Conservation (phyloP, 495 filamentous ascomycete species). For the Mycothermus thermophilus region DNA sequence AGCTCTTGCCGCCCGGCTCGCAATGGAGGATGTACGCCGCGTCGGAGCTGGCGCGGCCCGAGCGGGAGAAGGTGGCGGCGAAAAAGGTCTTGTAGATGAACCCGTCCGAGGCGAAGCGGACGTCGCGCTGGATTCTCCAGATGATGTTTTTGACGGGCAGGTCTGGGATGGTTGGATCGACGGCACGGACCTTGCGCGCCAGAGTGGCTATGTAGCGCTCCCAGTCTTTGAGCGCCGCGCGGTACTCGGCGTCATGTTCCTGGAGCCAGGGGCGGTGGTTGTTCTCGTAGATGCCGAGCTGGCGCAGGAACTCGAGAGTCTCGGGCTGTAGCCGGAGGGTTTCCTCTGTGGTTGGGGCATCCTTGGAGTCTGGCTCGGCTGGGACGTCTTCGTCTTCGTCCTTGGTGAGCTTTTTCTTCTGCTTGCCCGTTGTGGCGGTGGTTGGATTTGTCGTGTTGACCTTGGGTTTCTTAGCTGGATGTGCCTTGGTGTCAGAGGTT, state of each 20-base stretch:
- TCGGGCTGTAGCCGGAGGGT: constrained; percentile 67
- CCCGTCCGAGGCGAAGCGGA: constrained; percentile 62
- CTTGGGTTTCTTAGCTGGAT: constrained; percentile 8
- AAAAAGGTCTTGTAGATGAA: too few relatives aligned
- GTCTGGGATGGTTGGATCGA: constrained; percentile 69
- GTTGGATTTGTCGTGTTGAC: too few relatives aligned
- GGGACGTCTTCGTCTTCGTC: constrained; percentile 13
- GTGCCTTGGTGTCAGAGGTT: constrained; percentile 1
- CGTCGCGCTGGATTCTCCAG: constrained; percentile 75
- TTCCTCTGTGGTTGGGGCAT: too few relatives aligned
- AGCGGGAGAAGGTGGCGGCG: constrained; percentile 74
- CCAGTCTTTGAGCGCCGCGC: constrained; percentile 63
- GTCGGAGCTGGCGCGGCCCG: constrained; percentile 74
- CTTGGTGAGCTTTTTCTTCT: constrained; percentile 13
- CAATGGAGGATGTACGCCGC: constrained; percentile 59
- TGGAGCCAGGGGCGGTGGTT: constrained; percentile 77
- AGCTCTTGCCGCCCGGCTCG: constrained; percentile 25
- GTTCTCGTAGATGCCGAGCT: constrained; percentile 55
- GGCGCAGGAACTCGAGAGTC: constrained; percentile 69
- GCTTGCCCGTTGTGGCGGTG: too few relatives aligned
- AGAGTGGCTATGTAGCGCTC: constrained; percentile 57
- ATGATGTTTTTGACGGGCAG: constrained; percentile 72
- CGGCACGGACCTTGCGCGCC: constrained; percentile 51
- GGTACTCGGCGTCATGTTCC: constrained; percentile 62
- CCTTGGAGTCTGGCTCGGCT: constrained; percentile 5